Conservation (phyloP, 2,329 filamentous ascomycete genomes). For the Hymenoscyphus linearis region DNA sequence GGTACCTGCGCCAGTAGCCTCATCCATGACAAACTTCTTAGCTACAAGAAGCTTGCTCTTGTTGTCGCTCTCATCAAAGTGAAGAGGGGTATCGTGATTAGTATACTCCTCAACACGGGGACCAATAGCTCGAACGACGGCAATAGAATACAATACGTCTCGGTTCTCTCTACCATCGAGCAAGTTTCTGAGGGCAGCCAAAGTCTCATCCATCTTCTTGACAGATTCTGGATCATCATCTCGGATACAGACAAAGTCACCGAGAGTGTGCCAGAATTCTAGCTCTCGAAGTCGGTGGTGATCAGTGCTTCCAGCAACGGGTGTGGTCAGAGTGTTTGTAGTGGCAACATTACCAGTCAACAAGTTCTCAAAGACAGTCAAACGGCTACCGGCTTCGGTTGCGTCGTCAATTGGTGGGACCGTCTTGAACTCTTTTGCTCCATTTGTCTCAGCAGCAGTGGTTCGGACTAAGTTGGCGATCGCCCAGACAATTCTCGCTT, state of each 20-base stretch:
- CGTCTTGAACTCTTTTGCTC: conserved; percentile 31
- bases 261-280: conserved; percentile 79
- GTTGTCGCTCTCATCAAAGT: conserved; percentile 61
- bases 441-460: conserved; percentile 28
- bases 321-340: conserved; percentile 51
- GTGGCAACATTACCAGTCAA: conserved; percentile 65
- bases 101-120: conserved; percentile 57
- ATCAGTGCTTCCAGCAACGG: conserved; percentile 44
- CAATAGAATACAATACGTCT: conserved; percentile 86
- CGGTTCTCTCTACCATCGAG: conserved; percentile 80
- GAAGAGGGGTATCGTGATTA: conserved; percentile 50
- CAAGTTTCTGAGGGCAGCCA: conserved; percentile 61
- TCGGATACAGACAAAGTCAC: conserved; percentile 61
- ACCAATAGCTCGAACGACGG: conserved; percentile 70
- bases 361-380: conserved; percentile 71
- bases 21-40: conserved; percentile 63
- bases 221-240: conserved; percentile 53
- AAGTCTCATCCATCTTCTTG: conserved; percentile 58
- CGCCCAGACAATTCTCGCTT: conserved; percentile 56
- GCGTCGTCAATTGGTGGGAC: conserved; percentile 53
- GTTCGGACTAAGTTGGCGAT: conserved; percentile 42
- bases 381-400: conserved; percentile 60
- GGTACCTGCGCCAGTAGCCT: conserved; percentile 62
- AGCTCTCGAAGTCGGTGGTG: conserved; percentile 57
- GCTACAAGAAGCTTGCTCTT: conserved; percentile 64